Evolutionary conservation across 2,329 filamentous ascomycete species (phyloP), one percentile per base, ranked within the genome.

Genomic region (Fusarium coicis): DNA sequence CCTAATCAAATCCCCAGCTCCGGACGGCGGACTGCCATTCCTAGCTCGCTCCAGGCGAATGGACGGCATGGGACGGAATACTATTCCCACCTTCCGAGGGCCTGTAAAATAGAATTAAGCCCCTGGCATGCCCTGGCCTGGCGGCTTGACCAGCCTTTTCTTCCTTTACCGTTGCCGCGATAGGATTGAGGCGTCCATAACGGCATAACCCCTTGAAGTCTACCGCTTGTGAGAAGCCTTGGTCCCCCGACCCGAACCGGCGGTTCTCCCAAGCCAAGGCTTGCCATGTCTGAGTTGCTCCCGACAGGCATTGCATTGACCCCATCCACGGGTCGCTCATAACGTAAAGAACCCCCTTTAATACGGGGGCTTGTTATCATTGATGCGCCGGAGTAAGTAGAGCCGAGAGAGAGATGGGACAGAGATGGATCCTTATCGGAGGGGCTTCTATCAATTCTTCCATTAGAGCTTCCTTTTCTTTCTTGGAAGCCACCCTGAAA

Each of bases 231-330:
- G 12, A 47, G 18, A 46, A 37, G 32, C 50, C 46, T 55, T 36
- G 50, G 54, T 39, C 54, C 67, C 71, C 72, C 59, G 74, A 74
- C 70, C 74, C 74, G 53, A 74, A 63, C 63, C 68, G 64, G 64
- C 52, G 74, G 74, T 73, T 76, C 69, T 58, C 46, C 19, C 21
- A 50, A 50, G 30, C 66, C 54, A 70, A 60, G 61, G 44, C 63
- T 63, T 60, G 62, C 37, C 53, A 63, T 67, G 71, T 65, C 37
- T 49, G 58, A 59, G 42, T 55, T 59, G 50, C 46, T 44, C 52
- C 40, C 46, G 30, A n/a, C 63, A 50, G 37, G 44, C 49, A 32
- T 53, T 36, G 72, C 54, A 54, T 36, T 61, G 57, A 53, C 64
- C 59, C 23, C 53, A 43, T 65, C 26, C 39, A 59, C 54, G 66